phyloP scores from a whole-genome alignment of 805 yeast species.

The Myxozyma monticola region DNA sequence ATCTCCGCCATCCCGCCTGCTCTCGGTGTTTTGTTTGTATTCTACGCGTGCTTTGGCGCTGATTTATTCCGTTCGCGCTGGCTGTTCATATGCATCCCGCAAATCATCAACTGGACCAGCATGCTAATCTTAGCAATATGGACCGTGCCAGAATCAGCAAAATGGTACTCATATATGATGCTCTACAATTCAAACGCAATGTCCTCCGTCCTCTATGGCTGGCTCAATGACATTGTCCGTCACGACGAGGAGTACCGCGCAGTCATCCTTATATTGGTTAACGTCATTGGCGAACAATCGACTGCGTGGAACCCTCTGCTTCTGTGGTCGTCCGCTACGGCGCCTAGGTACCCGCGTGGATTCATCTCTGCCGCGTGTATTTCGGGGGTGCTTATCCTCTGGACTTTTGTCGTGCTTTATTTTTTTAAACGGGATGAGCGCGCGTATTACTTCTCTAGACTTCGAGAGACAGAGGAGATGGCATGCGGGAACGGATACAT shows the following conservation, averaged over 20 bases:
- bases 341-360: constrained; percentile 36
- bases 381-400: constrained; percentile 27
- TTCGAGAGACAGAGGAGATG: no score
- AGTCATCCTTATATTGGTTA: constrained; percentile 52
- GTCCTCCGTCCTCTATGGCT: constrained; percentile 59
- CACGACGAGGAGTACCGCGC: constrained; percentile 55
- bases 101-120: constrained; percentile 53
- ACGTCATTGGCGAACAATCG: constrained; percentile 53
- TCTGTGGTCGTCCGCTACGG: no score
- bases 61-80: constrained; percentile 54
- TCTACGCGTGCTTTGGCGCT: no score
- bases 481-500: no score
- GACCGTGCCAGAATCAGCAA: constrained; percentile 54
- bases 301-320: constrained; percentile 55
- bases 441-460: constrained; percentile 13
- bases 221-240: constrained; percentile 60
- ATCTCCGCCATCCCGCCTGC: constrained; percentile 59
- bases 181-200: constrained; percentile 61
- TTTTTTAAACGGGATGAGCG: constrained; percentile 55
- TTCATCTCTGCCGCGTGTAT: constrained; percentile 32
- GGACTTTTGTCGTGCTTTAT: constrained; percentile 45
- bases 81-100: constrained; percentile 55
- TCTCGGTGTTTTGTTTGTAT: constrained; percentile 50
- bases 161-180: constrained; percentile 60
- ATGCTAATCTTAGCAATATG: constrained; percentile 56